These are phyloP conservation scores for Blastobotrys mokoenaii DNA, from an alignment of 805 yeast genomes.

Conservation along the genomic window DNA sequence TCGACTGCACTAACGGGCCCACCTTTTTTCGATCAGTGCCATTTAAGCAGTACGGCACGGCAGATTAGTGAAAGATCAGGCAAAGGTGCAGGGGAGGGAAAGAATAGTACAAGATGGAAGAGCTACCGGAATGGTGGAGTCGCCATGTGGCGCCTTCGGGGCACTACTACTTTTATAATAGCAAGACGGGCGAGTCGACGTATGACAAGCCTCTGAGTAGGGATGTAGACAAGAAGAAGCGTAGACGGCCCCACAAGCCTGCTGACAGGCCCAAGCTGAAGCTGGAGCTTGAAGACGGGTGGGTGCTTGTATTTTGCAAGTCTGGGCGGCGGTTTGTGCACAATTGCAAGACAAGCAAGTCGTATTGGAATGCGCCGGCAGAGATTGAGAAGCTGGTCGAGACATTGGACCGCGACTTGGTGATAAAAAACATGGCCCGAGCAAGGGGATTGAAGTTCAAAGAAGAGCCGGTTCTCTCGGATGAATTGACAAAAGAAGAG, in stretches of 20 bases:
- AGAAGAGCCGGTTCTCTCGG: conserved; percentile 3
- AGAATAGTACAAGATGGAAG: neutral
- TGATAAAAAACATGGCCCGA: conserved; percentile 30
- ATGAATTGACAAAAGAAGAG: conserved; percentile 11
- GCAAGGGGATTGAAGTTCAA: conserved; percentile 30
- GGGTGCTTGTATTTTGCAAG: conserved; percentile 37
- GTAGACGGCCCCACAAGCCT: neutral
- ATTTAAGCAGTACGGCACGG: too few relatives aligned
- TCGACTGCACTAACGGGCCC: too few relatives aligned
- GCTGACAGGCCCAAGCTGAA: conserved; percentile 14
- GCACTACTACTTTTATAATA: conserved; percentile 33
- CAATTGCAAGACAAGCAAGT: conserved; percentile 23
- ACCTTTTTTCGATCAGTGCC: too few relatives aligned
- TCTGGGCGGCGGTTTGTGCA: conserved; percentile 38
- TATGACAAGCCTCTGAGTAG: conserved; percentile 30
- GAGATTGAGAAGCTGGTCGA: conserved; percentile 23
- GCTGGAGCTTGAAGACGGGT: conserved; percentile 20
- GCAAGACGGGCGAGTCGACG: conserved; percentile 31
- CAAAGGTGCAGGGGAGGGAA: too few relatives aligned
- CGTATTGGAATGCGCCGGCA: conserved; percentile 32
- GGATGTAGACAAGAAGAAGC: neutral
- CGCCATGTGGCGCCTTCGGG: conserved; percentile 34
- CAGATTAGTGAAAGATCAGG: too few relatives aligned
- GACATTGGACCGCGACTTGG: conserved; percentile 24
- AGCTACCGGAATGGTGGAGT: conserved; percentile 30